phyloP scores from a whole-genome alignment of 2,329 filamentous ascomycete species.

The Monilinia fructigena region DNA sequence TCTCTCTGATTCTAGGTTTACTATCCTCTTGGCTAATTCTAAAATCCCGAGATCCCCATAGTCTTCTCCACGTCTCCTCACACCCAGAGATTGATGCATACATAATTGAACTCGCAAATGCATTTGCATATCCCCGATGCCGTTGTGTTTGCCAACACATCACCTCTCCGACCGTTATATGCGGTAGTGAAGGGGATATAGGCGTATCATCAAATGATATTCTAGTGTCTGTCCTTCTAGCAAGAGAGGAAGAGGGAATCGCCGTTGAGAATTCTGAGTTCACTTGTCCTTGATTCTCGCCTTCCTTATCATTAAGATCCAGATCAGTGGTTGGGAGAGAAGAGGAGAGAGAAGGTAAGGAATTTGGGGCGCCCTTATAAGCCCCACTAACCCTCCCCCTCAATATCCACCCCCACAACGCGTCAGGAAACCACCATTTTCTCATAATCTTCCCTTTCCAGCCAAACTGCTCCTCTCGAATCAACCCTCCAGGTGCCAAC shows the following conservation, averaged over 20 bases:
- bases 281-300: slow-evolving; percentile 26
- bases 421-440: slow-evolving; percentile 54
- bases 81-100: slow-evolving; percentile 55
- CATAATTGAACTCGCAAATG: slow-evolving; percentile 59
- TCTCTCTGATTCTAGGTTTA: slow-evolving; percentile 45
- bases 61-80: slow-evolving; percentile 50
- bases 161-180: slow-evolving; percentile 31
- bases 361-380: not conserved
- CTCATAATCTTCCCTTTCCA: slow-evolving; percentile 52
- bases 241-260: not conserved
- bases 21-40: not conserved
- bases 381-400: slow-evolving; percentile 15
- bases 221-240: slow-evolving; percentile 20
- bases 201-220: slow-evolving; percentile 28
- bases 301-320: not conserved
- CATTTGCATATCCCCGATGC: slow-evolving; percentile 58
- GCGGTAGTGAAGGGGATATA: slow-evolving; percentile 27
- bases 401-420: slow-evolving; percentile 40
- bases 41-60: slow-evolving; percentile 38
- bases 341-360: not conserved
- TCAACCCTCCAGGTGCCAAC: slow-evolving; percentile 75
- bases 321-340: not conserved
- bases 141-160: slow-evolving; percentile 58
- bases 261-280: not conserved
- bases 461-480: slow-evolving; percentile 57